Evolutionary conservation across 257 asterid species (phyloP), one percentile per base, ranked within the genome.

Genomic region (Echites panduratus): DNA sequence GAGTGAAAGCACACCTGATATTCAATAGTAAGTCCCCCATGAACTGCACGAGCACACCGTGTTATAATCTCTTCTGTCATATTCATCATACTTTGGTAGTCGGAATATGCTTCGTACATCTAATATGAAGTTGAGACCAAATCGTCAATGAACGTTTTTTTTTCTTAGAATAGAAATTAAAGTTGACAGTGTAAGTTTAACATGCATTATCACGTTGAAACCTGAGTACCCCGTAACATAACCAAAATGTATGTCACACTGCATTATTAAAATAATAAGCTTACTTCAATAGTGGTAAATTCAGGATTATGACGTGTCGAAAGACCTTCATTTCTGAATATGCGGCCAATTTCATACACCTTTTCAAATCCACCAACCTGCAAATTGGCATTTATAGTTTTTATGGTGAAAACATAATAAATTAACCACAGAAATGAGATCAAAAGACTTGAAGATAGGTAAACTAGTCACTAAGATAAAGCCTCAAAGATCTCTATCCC

Each of bases 301-400:
- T 95, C 99, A 48, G 99, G 99, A 85, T 95, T 95, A 84, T 95
- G 99, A 44, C 98, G 99, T 48, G 99, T 95, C 68, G 99, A 95
- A 81, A 92, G 85, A 79, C 99, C 99, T 83, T 95, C 99, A 66
- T 95, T 95, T 50, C 98, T 87, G 79, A 92, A 95, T 75, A 95
- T 90, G 74, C 99, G 89, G 50, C 99, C 98, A 35, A 95, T 87
- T 84, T 95, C 99, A 56, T 95, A 95, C 58, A 95, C 99, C 75
- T 89, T 95, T 78, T 95, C 99, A 70, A 95, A 92, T 64, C 99
- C 99, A 53, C 99, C 99, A 65, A 95, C 98, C 99, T 95, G 82
- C 48, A 50, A 32, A 70, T 77, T 50, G 40, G 32, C 58, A 80
- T 75, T 62, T 49, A 64, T 32, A 27, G 10, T 59, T 38, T 48